Evolutionary conservation across 192 early-diverging fungal species (phyloP), one percentile per base, ranked within the genome.

Genomic region (Funneliformis geosporum): DNA sequence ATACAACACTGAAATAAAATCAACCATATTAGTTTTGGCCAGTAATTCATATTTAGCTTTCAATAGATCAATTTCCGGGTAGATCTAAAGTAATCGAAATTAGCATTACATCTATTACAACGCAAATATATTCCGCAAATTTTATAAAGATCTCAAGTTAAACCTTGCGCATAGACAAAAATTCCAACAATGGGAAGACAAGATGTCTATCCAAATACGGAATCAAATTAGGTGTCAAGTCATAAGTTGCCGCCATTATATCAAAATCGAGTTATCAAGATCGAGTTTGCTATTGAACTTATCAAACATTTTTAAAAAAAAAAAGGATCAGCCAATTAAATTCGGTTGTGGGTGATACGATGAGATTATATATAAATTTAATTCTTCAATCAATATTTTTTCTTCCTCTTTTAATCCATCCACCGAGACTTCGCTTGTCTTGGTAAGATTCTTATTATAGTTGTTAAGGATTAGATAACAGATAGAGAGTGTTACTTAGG

Each of bases 191-290:
- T 23, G 96, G 96, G 79, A 94, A 93, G 73, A 95, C 93, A 83
- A 98, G 92, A 86, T 98, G 96, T 77, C 94, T 91, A 90, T 98
- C 95, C 93, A 93, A 87, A 85, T 89, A 93, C n/a, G 91, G 89
- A 80, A 94, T 92, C 91, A 96, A 92, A 75, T 87, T 90, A 80
- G 88, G 78, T 23, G 93, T 96, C 84, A 95, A 85, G 86, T 96
- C 95, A 88, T 94, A 88, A 69, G 90, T 85, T 75, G 92, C 84
- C 38, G 85, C 79, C 85, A 87, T 90, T 79, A 47, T 86, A 62
- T 74, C 25, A 33, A 2, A 33, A 33, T 33, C 33, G 2, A n/a
- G n/a, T n/a, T n/a, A 62, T 74, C 25, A 33, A 2, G 2, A 33
- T 33, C 33, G 2, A 33, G 33, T 33, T 33, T 33, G 2, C 33